Base-by-base conservation (phyloP, 441 rosid species). In the Gossypium gossypioides region DNA sequence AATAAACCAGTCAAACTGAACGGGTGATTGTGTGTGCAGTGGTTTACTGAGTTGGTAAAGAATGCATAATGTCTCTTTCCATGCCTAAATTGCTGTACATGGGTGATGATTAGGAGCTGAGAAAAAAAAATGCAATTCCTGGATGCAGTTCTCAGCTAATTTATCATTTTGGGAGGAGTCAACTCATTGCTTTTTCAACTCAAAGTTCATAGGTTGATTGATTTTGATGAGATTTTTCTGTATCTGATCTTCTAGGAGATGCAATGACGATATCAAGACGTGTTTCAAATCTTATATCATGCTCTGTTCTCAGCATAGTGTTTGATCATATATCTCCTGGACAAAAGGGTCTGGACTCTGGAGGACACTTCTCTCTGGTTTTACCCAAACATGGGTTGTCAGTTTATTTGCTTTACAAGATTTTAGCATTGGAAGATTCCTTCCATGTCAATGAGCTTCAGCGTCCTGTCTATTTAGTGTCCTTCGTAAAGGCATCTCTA, bases 361-460 rank as follows among this genome's bases (percentile, higher is more conserved):
- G 50, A 8, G n/a, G 25, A 62, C 15, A 16, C 19, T 34, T 62
- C 50, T 32, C 50, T 34, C 27, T 37, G 50, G 68, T 34, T 37
- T 62, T 62, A 18, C 50, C 50, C n/a, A 18, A 61, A 40, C 12
- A 37, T 21, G 42, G 68, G 50, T 18, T 62, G 27, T 62, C 24
- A 62, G 10, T 62, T 32, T 32, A 34, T 18, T 18, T 63, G 16
- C 29, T 63, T 63, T 40, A 60, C 4, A 12, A 10, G 29, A 64
- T 22, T 21, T 64, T 40, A 64, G 44, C 24, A 13, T 42, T 21
- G 32, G 46, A 40, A 21, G 52, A 40, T 12, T n/a, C 15, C 52
- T 64, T 64, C 27, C 52, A 9, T 63, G 27, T 40, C 18, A 63
- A 61, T 63, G 51, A 40, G 68, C 51, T 63, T 18, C 68, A 37